Conservation (phyloP, 2,329 filamentous ascomycete genomes). For the Nigrograna mackinnonii region DNA sequence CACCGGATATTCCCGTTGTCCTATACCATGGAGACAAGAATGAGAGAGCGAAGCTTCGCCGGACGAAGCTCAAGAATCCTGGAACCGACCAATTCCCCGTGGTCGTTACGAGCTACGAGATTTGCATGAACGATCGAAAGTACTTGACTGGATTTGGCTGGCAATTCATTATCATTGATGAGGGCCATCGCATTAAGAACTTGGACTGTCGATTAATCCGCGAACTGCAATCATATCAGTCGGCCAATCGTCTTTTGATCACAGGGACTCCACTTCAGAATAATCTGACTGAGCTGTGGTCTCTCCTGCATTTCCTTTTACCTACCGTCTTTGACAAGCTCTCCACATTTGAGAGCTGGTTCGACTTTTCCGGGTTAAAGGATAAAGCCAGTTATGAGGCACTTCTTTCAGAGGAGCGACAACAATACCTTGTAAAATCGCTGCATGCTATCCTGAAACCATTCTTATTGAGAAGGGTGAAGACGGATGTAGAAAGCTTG, state of each 20-base stretch:
- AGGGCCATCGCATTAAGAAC: slow-evolving; percentile 97
- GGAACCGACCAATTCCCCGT: slow-evolving; percentile 78
- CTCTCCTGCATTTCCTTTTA: slow-evolving; percentile 87
- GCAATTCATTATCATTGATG: slow-evolving; percentile 98
- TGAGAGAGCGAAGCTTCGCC: slow-evolving; percentile 76
- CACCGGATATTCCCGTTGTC: slow-evolving; percentile 82
- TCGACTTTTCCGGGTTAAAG: slow-evolving; percentile 91
- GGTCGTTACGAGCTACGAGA: slow-evolving; percentile 94
- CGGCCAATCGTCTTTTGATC: slow-evolving; percentile 87
- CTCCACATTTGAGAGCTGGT: slow-evolving; percentile 93
- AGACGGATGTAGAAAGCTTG: slow-evolving; percentile 87
- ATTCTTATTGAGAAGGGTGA: slow-evolving; percentile 83
- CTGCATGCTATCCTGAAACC: slow-evolving; percentile 94
- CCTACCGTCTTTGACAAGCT: slow-evolving; percentile 92
- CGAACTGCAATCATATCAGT: slow-evolving; percentile 84
- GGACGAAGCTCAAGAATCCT: slow-evolving; percentile 70
- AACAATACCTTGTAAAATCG: slow-evolving; percentile 79
- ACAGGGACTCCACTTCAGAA: slow-evolving; percentile 96
- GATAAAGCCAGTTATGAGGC: slow-evolving; percentile 80
- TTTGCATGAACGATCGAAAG: slow-evolving; percentile 87
- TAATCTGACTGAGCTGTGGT: slow-evolving; percentile 94
- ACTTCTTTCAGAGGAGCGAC: slow-evolving; percentile 77
- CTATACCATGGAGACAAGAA: slow-evolving; percentile 87
- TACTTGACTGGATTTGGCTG: slow-evolving; percentile 83
- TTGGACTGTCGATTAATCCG: slow-evolving; percentile 90